phyloP scores from a whole-genome alignment of 1,139 yeast species.

The Hansenula sp. region DNA sequence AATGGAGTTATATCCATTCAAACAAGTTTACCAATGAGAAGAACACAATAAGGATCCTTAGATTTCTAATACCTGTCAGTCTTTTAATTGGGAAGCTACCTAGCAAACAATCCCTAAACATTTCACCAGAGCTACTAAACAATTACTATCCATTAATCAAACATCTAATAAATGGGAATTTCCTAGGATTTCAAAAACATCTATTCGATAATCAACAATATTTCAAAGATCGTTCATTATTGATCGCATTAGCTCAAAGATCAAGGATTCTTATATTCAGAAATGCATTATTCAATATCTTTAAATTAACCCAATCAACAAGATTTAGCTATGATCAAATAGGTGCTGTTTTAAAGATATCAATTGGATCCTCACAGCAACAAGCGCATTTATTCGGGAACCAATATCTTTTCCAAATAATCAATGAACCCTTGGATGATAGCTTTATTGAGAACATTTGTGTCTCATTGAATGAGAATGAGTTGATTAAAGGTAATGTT shows the following conservation, averaged over 20 bases:
- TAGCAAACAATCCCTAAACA: slow-evolving; percentile 28
- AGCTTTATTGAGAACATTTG: slow-evolving; percentile 43
- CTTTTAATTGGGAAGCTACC: slow-evolving; percentile 51
- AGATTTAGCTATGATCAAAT: slow-evolving; percentile 11
- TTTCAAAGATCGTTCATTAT: slow-evolving; percentile 34
- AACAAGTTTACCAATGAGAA: slow-evolving; percentile 34
- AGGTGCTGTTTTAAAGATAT: slow-evolving; percentile 8
- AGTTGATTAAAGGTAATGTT: slow-evolving; percentile 49
- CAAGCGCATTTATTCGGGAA: slow-evolving; percentile 11
- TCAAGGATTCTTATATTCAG: slow-evolving; percentile 41
- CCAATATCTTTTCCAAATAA: slow-evolving; percentile 15
- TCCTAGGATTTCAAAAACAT: slow-evolving; percentile 29
- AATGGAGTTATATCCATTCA: slow-evolving; percentile 56
- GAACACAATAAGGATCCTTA: slow-evolving; percentile 26
- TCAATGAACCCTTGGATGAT: slow-evolving; percentile 10
- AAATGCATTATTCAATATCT: slow-evolving; percentile 36
- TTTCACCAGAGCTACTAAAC: slow-evolving; percentile 29
- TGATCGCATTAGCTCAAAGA: slow-evolving; percentile 38
- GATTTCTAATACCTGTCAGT: slow-evolving; percentile 54
- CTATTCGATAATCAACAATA: slow-evolving; percentile 32
- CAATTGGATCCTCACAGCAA: slow-evolving; percentile 13
- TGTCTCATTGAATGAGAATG: slow-evolving; percentile 48
- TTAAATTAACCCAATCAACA: slow-evolving; percentile 8
- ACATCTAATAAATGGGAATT: slow-evolving; percentile 39
- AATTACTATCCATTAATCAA: slow-evolving; percentile 35